phyloP scores from a whole-genome alignment of 2,329 filamentous ascomycete species.

The Ophiostoma himal-ulmi region DNA sequence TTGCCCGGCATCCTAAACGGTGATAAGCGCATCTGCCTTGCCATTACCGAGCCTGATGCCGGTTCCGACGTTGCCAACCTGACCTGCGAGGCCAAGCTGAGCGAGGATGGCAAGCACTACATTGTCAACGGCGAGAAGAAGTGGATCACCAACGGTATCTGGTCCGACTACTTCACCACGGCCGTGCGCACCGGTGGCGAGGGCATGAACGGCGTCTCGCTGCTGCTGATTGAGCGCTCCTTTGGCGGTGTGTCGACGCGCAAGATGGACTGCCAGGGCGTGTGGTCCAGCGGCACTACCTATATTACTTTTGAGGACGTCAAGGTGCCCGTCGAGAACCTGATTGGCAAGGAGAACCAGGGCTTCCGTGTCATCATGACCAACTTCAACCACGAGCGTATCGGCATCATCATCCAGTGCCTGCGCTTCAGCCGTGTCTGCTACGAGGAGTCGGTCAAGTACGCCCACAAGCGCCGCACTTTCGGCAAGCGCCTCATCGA shows the following conservation, averaged over 20 bases:
- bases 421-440: constrained; percentile 92
- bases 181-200: constrained; percentile 82
- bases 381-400: constrained; percentile 99
- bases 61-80: constrained; percentile 93
- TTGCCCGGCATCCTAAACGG: constrained; percentile 81
- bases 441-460: constrained; percentile 94
- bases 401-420: constrained; percentile 97
- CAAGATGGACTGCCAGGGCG: constrained; percentile 97
- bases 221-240: constrained; percentile 85
- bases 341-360: constrained; percentile 96
- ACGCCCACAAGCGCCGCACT: constrained; percentile 92
- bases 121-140: constrained; percentile 99
- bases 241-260: constrained; percentile 82
- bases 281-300: constrained; percentile 90
- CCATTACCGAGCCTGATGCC: constrained; percentile 94
- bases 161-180: constrained; percentile 95
- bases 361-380: constrained; percentile 99
- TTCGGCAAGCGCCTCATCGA: constrained; percentile 96
- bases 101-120: constrained; percentile 94
- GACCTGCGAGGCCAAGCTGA: constrained; percentile 91
- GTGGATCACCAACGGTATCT: constrained; percentile 98
- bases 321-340: constrained; percentile 98
- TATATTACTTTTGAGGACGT: constrained; percentile 99
- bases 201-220: constrained; percentile 88
- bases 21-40: constrained; percentile 95